Percentiles rank a stretch among this genome's conserved stretches.
phyloP scores from a whole-genome alignment of 2,329 filamentous ascomycete genomes.

The Coniochaeta ligniaria region DNA sequence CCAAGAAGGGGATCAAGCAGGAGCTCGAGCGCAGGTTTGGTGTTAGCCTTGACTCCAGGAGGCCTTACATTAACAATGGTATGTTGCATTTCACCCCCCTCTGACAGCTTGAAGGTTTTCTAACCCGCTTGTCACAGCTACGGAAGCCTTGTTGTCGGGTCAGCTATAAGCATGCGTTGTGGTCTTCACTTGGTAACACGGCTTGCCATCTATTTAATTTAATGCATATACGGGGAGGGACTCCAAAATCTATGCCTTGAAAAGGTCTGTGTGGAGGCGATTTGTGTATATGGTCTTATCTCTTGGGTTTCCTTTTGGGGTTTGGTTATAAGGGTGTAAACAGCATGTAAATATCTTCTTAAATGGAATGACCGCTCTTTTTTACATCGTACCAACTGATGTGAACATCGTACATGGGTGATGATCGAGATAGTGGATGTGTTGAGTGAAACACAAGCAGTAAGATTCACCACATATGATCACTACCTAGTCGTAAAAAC shows the following conservation, averaged over 20 bases:
- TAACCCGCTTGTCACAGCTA: slow-evolving; percentile 43
- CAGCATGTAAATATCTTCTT: not conserved
- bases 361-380: not conserved
- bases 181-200: slow-evolving; percentile 1
- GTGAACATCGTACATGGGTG: not conserved
- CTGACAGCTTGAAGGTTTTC: slow-evolving; percentile 6
- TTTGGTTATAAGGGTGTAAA: not conserved
- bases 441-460: too few relatives aligned
- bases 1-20: slow-evolving; percentile 95
- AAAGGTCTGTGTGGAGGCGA: not conserved
- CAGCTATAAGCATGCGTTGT: slow-evolving; percentile 47
- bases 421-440: too few relatives aligned
- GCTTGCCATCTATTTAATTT: not conserved
- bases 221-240: slow-evolving; percentile 1
- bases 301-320: not conserved
- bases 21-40: slow-evolving; percentile 90
- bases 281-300: not conserved
- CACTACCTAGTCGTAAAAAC: too few relatives aligned
- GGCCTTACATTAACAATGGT: slow-evolving; percentile 91
- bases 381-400: not conserved
- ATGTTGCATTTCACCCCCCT: slow-evolving; percentile 32
- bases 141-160: slow-evolving; percentile 71
- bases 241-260: not conserved
- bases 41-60: slow-evolving; percentile 76
- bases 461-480: too few relatives aligned